Evolutionary conservation across 441 rosid species (phyloP).

Genomic region (Euphorbia corollata): DNA sequence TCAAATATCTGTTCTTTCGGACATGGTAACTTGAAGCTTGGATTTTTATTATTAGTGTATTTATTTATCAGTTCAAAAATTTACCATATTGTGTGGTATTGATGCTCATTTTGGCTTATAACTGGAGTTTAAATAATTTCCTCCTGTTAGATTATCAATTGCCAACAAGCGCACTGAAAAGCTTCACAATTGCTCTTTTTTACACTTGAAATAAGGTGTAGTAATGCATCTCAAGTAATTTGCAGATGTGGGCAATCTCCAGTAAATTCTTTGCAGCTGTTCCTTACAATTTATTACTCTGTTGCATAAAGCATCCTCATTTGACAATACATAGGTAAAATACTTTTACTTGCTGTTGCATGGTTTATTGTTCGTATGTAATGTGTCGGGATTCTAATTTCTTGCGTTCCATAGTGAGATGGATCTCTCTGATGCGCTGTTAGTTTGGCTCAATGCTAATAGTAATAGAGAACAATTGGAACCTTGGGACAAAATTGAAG

Average conservation of each 20-base stretch:
- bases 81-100: background rate
- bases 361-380: slow-evolving; percentile 3
- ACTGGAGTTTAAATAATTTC: background rate
- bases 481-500: slow-evolving; percentile 23
- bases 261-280: slow-evolving; percentile 38
- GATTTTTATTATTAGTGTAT: background rate
- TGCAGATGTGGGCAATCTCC: slow-evolving; percentile 59
- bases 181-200: background rate
- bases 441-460: slow-evolving; percentile 53
- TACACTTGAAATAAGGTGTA: slow-evolving; percentile 4
- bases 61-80: background rate
- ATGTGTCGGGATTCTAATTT: slow-evolving; percentile 28
- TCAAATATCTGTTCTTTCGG: background rate
- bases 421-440: slow-evolving; percentile 62
- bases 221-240: slow-evolving; percentile 1
- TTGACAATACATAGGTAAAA: slow-evolving; percentile 58
- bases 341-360: slow-evolving; percentile 10
- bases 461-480: slow-evolving; percentile 26
- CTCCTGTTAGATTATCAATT: background rate
- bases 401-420: slow-evolving; percentile 50
- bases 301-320: slow-evolving; percentile 50
- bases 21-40: background rate
- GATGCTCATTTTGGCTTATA: background rate
- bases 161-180: background rate
- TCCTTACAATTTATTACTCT: slow-evolving; percentile 45